phyloP scores from a whole-genome alignment of 345 rosid genomes.

The Erucastrum elatum region DNA sequence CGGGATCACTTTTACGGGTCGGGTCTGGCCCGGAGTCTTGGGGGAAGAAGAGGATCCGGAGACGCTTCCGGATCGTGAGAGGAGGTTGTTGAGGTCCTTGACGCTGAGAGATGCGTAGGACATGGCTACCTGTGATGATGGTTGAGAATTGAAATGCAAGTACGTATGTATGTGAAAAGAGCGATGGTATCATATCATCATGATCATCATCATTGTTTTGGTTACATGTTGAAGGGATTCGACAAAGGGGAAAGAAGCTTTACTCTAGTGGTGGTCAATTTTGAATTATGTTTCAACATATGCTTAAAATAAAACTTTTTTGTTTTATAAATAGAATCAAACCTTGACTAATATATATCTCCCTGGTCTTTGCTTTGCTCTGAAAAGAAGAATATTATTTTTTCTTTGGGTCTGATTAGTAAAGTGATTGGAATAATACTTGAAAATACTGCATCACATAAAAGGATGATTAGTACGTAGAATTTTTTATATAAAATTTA shows the following conservation, averaged over 20 bases:
- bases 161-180: not conserved
- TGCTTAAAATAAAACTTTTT: not conserved
- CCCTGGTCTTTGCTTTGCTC: not conserved
- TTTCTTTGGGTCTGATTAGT: not conserved
- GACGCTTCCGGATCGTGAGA: conserved; percentile 32
- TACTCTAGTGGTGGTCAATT: conserved; percentile 8
- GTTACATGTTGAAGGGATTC: not conserved
- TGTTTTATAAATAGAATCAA: not conserved
- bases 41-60: conserved; percentile 33
- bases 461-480: too few species aligned
- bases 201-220: not conserved
- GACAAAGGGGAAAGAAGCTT: not conserved
- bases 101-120: conserved; percentile 44
- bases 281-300: not conserved
- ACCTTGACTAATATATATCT: not conserved
- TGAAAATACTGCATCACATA: too few species aligned
- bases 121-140: conserved; percentile 22
- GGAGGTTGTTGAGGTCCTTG: conserved; percentile 39
- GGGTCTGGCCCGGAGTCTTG: conserved; percentile 38
- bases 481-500: too few species aligned
- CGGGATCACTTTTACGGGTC: conserved; percentile 75
- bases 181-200: not conserved
- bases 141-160: not conserved
- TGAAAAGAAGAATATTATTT: not conserved
- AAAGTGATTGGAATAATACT: too few species aligned